A percentile compares a stretch with the other conserved stretches of the same genome.
Evolutionary conservation across 2,329 filamentous ascomycete genomes (phyloP).

Genomic region (Fusarium cyanostomum): DNA sequence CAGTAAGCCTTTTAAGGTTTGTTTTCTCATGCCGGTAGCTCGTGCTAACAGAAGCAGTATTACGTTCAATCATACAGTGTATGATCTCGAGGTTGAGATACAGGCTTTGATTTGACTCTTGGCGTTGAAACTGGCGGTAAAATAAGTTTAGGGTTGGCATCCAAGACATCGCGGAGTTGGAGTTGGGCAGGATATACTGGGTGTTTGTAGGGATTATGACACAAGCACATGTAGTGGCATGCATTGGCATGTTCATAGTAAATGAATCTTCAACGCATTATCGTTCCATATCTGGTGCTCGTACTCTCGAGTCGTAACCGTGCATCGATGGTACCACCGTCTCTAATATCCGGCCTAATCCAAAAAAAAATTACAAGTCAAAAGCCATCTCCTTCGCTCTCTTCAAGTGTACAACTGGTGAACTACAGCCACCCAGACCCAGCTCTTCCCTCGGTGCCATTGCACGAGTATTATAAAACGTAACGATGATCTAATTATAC

Average conservation of each 20-base stretch:
- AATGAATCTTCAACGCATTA: constrained; percentile 32
- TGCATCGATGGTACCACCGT: constrained; percentile 20
- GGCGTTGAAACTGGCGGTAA: constrained; percentile 21
- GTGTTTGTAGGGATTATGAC: neutral
- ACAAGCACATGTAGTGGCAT: neutral
- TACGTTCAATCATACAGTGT: constrained; percentile 56
- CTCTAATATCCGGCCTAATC: constrained; percentile 33
- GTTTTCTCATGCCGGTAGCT: too few relatives aligned
- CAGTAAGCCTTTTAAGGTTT: constrained; percentile 57
- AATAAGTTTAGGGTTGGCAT: neutral
- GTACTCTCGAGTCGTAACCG: constrained; percentile 15
- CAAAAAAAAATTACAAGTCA: constrained; percentile 36
- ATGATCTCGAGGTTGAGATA: constrained; percentile 15
- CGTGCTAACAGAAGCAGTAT: constrained; percentile 48
- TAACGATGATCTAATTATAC: constrained; percentile 37
- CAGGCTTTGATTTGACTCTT: neutral
- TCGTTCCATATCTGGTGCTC: constrained; percentile 19
- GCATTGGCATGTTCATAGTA: neutral
- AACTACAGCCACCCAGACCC: constrained; percentile 25
- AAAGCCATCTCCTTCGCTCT: constrained; percentile 23
- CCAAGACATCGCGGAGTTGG: neutral
- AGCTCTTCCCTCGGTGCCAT: constrained; percentile 10
- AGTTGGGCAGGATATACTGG: constrained; percentile 8
- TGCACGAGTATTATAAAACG: constrained; percentile 32
- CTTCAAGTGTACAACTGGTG: constrained; percentile 21